A percentile compares a stretch with the other conserved stretches of the same genome.
These are phyloP conservation scores for Ceratocystiopsis minuta DNA, from an alignment of 2,329 filamentous ascomycete species.

Conservation along the genomic window DNA sequence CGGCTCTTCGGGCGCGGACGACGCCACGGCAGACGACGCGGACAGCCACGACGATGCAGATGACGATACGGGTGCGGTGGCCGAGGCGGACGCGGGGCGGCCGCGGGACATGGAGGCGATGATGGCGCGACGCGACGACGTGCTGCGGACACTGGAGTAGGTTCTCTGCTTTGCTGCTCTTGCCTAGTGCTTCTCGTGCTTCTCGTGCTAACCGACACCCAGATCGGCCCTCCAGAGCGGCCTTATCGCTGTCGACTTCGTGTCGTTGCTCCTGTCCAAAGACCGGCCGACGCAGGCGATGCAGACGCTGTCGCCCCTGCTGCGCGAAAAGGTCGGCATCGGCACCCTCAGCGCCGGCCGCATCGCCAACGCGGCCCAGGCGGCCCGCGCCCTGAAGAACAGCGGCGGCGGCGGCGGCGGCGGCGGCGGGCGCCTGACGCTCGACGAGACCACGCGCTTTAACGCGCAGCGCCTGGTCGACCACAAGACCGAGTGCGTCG, in stretches of 20 bases:
- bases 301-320: slow-evolving; percentile 47
- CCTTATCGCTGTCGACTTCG: slow-evolving; percentile 58
- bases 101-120: slow-evolving; percentile 19
- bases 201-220: slow-evolving; percentile 5
- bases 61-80: slow-evolving; percentile 14
- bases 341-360: slow-evolving; percentile 56
- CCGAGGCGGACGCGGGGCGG: not conserved
- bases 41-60: slow-evolving; percentile 27
- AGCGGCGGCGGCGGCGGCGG: not conserved
- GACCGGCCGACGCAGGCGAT: slow-evolving; percentile 54
- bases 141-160: slow-evolving; percentile 40
- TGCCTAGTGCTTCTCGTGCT: not conserved
- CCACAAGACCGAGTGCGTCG: slow-evolving; percentile 38
- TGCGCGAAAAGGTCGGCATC: slow-evolving; percentile 54
- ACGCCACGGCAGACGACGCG: slow-evolving; percentile 15
- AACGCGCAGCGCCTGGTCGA: slow-evolving; percentile 27
- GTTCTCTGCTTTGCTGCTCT: slow-evolving; percentile 7
- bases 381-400: slow-evolving; percentile 12
- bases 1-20: slow-evolving; percentile 17
- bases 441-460: slow-evolving; percentile 18
- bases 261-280: slow-evolving; percentile 72
- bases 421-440: not conserved
- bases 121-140: slow-evolving; percentile 34
- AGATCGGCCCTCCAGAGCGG: slow-evolving; percentile 39
- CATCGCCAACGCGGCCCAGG: slow-evolving; percentile 41